Evolutionary conservation across 2,329 filamentous ascomycete species (phyloP).

Genomic region (Biscogniauxia sp.): DNA sequence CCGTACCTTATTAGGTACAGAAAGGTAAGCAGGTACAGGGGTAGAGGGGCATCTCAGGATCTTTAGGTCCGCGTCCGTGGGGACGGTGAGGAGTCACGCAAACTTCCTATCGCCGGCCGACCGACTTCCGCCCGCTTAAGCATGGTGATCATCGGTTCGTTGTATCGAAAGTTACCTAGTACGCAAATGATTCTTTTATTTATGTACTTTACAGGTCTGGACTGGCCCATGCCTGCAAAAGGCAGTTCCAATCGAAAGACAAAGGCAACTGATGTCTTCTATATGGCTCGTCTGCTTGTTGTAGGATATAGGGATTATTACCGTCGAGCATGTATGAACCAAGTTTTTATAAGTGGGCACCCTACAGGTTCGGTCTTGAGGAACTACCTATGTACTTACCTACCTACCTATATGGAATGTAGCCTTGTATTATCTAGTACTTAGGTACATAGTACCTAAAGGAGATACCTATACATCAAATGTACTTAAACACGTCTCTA

Average conservation of each 20-base stretch:
- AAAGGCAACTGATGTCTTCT: neutral
- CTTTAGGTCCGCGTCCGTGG: neutral
- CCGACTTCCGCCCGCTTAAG: neutral
- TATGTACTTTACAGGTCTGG: neutral
- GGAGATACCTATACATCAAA: too few relatives aligned
- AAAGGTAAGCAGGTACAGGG: neutral
- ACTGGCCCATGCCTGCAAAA: constrained; percentile 1
- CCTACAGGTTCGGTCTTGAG: too few relatives aligned
- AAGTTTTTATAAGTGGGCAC: too few relatives aligned
- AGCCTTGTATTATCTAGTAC: too few relatives aligned
- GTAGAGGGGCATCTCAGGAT: neutral
- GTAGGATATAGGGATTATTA: too few relatives aligned
- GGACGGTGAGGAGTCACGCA: neutral
- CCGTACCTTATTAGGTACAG: neutral
- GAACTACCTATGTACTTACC: too few relatives aligned
- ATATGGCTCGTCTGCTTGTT: neutral
- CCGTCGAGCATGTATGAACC: too few relatives aligned
- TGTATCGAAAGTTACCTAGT: neutral
- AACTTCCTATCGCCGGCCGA: neutral
- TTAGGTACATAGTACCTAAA: too few relatives aligned
- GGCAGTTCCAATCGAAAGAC: neutral
- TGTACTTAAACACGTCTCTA: too few relatives aligned
- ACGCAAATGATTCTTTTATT: neutral
- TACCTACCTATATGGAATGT: too few relatives aligned
- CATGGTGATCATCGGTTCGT: neutral